Base-by-base conservation (phyloP, 148 eudicot species). In the Fagopyrum tataricum region DNA sequence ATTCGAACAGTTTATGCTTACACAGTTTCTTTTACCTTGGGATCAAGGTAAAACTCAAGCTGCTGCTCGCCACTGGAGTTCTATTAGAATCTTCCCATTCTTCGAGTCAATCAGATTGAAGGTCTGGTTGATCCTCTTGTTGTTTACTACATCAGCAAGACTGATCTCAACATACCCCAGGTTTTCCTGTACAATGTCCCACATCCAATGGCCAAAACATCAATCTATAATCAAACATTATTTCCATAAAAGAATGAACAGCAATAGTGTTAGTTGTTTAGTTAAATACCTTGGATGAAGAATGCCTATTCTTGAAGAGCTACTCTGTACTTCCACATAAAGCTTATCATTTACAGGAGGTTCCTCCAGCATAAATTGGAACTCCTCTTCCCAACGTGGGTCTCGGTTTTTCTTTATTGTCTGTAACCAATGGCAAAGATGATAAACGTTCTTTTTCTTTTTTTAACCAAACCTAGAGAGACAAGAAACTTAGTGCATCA, bases 321-420 rank as follows among this genome's bases (percentile, higher is more conserved):
- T 81, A 78, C 96, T 90, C 42, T 78, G 66, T 41, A 90, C 91
- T 81, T 90, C 96, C 46, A 90, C 83, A 67, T 86, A 89, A 44
- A 90, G 62, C 80, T 78, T 88, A 67, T 90, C 96, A 67, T 83
- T 85, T 39, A 71, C 31, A 1, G 96, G 96, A 49, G 96, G 96
- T 76, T 90, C 96, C 48, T 81, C 96, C 73, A 88, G 62, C 44
- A 79, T 74, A 73, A 86, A 90, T 42, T 83, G 75, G 80, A 90
- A 88, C 82, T 84, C 80, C 74, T 90, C 90, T 3, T 82, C 87
- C 96, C 96, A 90, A 74, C 91, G 86, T 12, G 96, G 91, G 79
- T 90, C 96, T 81, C 91, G 80, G 72, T 85, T 90, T 81, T 87
- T 90, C 87, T 84, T 90, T 21, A 90, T 55, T 49, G 82, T 85